phyloP scores from a whole-genome alignment of 805 yeast species.

The Ogataea nitratoaversa region DNA sequence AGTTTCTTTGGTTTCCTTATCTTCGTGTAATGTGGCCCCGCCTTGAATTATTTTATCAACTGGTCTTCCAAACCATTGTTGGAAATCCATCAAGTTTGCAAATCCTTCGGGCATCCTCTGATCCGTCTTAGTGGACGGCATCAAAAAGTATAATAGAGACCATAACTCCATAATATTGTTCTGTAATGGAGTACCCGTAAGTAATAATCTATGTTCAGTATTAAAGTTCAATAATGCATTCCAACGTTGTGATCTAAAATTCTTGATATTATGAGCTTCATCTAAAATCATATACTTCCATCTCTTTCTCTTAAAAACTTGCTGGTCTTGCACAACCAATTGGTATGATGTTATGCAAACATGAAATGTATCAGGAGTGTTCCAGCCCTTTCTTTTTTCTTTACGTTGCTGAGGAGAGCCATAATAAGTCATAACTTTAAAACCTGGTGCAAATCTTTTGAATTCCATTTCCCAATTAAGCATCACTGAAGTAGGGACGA shows the following conservation, averaged over 20 bases:
- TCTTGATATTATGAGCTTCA: slow-evolving; percentile 97
- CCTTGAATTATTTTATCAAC: slow-evolving; percentile 89
- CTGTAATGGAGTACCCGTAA: slow-evolving; percentile 97
- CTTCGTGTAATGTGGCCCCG: slow-evolving; percentile 43
- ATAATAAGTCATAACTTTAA: slow-evolving; percentile 90
- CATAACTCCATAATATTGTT: slow-evolving; percentile 93
- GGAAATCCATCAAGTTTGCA: slow-evolving; percentile 93
- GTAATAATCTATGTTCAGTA: slow-evolving; percentile 77
- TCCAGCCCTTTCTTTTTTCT: slow-evolving; percentile 96
- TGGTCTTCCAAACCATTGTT: slow-evolving; percentile 98
- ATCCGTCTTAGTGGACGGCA: slow-evolving; percentile 74
- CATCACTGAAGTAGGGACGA: slow-evolving; percentile 97
- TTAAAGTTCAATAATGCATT: slow-evolving; percentile 91
- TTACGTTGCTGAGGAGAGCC: slow-evolving; percentile 97
- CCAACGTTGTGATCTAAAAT: slow-evolving; percentile 96
- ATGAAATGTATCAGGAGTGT: slow-evolving; percentile 91
- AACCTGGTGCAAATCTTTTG: slow-evolving; percentile 96
- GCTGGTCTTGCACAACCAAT: slow-evolving; percentile 95
- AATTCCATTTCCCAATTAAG: slow-evolving; percentile 99
- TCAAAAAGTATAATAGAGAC: slow-evolving; percentile 89
- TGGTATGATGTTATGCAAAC: slow-evolving; percentile 97
- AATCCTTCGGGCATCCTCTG: slow-evolving; percentile 90
- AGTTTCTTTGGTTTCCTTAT: slow-evolving; percentile 78
- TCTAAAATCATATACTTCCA: slow-evolving; percentile 98
- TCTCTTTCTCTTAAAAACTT: slow-evolving; percentile 81